These are phyloP conservation scores for Morella rubra DNA, from an alignment of 306 rosid genomes.

Conservation along the genomic window DNA sequence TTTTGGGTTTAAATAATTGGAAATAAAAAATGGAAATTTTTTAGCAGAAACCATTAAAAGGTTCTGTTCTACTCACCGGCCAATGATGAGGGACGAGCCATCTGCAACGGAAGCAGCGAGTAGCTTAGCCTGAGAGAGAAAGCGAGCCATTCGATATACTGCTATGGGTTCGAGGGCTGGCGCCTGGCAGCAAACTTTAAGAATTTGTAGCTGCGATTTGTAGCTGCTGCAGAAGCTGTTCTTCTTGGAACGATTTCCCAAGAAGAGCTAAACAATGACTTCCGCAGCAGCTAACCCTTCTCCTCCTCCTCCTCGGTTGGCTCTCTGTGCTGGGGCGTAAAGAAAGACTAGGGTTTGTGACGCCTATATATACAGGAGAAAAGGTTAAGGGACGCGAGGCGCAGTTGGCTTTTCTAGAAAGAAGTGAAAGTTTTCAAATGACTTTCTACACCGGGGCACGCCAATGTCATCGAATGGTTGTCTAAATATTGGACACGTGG, in stretches of 20 bases:
- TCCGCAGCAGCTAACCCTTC: conserved; percentile 16
- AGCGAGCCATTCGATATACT: conserved; percentile 15
- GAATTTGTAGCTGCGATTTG: no score
- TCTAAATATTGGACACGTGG: neutral
- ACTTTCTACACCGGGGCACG: neutral
- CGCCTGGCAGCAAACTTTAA: no score
- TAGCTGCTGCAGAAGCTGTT: conserved; percentile 20
- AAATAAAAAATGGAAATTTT: no score
- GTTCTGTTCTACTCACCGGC: neutral
- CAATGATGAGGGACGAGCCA: neutral
- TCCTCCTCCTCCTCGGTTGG: no score
- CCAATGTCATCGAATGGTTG: neutral
- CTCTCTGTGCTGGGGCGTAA: neutral
- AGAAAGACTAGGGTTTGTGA: conserved; percentile 18
- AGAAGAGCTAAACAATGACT: neutral
- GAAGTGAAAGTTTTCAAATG: neutral
- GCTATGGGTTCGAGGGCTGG: no score
- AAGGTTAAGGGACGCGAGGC: no score
- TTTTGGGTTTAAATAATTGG: no score
- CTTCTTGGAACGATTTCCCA: conserved; percentile 9
- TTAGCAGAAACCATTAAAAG: no score
- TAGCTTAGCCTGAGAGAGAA: conserved; percentile 25
- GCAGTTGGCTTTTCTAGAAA: neutral
- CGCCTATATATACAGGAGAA: neutral
- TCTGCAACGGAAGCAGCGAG: neutral